Conservation (phyloP, 495 filamentous ascomycete genomes). For the Trichoderma parareesei region DNA sequence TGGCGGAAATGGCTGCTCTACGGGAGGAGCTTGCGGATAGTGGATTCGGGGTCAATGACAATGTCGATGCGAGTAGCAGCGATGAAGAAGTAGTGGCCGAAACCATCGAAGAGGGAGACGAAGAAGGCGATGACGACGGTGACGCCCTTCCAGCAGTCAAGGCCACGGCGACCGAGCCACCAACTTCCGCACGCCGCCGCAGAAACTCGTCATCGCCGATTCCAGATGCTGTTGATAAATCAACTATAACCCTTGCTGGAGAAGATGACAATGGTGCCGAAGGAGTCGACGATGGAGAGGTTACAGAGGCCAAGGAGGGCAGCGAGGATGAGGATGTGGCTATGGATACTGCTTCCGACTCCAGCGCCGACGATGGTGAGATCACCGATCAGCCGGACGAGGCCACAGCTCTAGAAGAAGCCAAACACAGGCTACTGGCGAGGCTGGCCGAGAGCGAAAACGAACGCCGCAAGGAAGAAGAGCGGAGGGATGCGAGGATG, state of each 20-base stretch:
- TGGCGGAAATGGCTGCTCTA: constrained; percentile 40
- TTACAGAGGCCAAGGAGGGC: constrained; percentile 19
- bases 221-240: not conserved
- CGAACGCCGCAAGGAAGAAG: constrained; percentile 7
- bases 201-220: not conserved
- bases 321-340: constrained; percentile 26
- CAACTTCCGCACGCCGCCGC: not conserved
- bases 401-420: constrained; percentile 44
- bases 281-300: constrained; percentile 19
- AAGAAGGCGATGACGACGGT: not conserved
- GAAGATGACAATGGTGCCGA: constrained; percentile 22
- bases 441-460: constrained; percentile 24
- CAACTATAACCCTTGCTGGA: constrained; percentile 11
- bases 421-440: constrained; percentile 50
- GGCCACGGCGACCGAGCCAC: not conserved
- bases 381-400: constrained; percentile 22
- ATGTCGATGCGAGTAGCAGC: constrained; percentile 23
- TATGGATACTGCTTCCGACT: constrained; percentile 19
- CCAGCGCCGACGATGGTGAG: constrained; percentile 18
- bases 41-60: constrained; percentile 22
- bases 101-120: constrained; percentile 16
- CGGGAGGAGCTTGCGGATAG: constrained; percentile 29
- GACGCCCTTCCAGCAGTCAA: not conserved
- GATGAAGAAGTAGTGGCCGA: constrained; percentile 22
- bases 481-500: constrained; percentile 20